Conservation (phyloP, 352 stramenopile genomes). For the Lagenidium sp. region DNA sequence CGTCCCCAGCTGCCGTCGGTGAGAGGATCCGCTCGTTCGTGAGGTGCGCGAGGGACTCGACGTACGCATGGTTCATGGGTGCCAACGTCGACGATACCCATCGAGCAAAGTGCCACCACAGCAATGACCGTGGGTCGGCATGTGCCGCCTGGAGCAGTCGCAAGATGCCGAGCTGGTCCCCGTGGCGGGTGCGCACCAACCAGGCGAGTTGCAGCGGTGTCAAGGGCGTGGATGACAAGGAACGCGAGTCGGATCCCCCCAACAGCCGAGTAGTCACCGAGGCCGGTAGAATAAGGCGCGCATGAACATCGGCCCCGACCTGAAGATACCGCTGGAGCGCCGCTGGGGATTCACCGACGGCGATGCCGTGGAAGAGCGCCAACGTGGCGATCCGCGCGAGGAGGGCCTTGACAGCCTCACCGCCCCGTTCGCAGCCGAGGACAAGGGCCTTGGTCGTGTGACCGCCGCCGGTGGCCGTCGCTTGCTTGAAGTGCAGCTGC, state of each 20-base stretch:
- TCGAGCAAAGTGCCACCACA: conserved; percentile 59
- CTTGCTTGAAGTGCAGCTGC: conserved; percentile 43
- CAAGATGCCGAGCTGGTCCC: no score
- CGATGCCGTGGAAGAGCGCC: conserved; percentile 37
- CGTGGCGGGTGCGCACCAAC: no score
- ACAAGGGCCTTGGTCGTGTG: conserved; percentile 44
- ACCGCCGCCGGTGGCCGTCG: conserved; percentile 12
- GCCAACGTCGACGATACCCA: no score
- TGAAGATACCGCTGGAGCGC: conserved; percentile 35
- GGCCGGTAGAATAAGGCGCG: conserved; percentile 28
- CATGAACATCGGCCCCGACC: conserved; percentile 41
- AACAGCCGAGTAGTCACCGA: conserved; percentile 13
- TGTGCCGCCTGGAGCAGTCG: conserved; percentile 10
- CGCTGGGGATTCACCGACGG: conserved; percentile 18
- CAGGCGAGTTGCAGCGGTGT: conserved; percentile 46
- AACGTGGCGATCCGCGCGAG: conserved; percentile 46
- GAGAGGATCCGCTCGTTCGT: conserved; percentile 18
- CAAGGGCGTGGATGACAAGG: conserved; percentile 10
- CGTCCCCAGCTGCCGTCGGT: no score
- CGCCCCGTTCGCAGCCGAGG: conserved; percentile 24
- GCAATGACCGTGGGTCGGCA: conserved; percentile 19
- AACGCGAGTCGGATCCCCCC: no score
- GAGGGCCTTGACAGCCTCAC: conserved; percentile 24
- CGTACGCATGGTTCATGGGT: no score
- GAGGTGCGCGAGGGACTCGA: conserved; percentile 29